phyloP scores from a whole-genome alignment of 495 filamentous ascomycete genomes.

The Penicillium parvum region DNA sequence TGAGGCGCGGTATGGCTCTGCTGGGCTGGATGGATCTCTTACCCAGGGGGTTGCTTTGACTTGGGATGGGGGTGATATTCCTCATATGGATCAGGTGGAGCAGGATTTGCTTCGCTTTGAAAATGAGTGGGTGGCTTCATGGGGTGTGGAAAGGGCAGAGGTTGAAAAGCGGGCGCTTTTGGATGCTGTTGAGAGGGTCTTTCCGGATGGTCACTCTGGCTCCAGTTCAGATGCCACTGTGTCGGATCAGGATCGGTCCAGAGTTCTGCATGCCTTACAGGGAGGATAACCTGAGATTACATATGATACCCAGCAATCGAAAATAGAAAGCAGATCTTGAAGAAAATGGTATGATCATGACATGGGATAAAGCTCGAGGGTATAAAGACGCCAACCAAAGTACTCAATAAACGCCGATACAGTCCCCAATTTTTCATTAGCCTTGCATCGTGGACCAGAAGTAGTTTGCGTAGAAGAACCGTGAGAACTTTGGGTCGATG shows the following conservation, averaged over 20 bases:
- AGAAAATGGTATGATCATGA: slow-evolving; percentile 8
- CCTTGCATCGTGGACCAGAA: slow-evolving; percentile 85
- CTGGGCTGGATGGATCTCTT: slow-evolving; percentile 6
- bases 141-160: slow-evolving; percentile 20
- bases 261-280: slow-evolving; percentile 20
- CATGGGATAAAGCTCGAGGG: slow-evolving; percentile 15
- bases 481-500: slow-evolving; percentile 85
- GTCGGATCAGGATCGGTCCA: slow-evolving; percentile 21
- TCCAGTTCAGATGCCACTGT: slow-evolving; percentile 12
- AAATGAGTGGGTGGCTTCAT: slow-evolving; percentile 31
- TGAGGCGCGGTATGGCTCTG: slow-evolving; percentile 45
- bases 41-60: slow-evolving; percentile 45
- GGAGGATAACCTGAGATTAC: slow-evolving; percentile 1
- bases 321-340: not conserved
- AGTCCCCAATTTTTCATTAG: slow-evolving; percentile 11
- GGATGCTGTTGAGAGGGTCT: slow-evolving; percentile 29
- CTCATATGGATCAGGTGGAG: slow-evolving; percentile 38
- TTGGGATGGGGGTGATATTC: slow-evolving; percentile 52
- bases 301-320: not conserved
- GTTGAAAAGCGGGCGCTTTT: slow-evolving; percentile 25
- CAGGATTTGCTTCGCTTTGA: slow-evolving; percentile 20
- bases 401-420: slow-evolving; percentile 22
- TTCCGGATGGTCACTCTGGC: slow-evolving; percentile 22
- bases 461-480: slow-evolving; percentile 91
- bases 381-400: slow-evolving; percentile 19